phyloP scores from a whole-genome alignment of 306 rosid species.

The Pterocarpus santalinus region DNA sequence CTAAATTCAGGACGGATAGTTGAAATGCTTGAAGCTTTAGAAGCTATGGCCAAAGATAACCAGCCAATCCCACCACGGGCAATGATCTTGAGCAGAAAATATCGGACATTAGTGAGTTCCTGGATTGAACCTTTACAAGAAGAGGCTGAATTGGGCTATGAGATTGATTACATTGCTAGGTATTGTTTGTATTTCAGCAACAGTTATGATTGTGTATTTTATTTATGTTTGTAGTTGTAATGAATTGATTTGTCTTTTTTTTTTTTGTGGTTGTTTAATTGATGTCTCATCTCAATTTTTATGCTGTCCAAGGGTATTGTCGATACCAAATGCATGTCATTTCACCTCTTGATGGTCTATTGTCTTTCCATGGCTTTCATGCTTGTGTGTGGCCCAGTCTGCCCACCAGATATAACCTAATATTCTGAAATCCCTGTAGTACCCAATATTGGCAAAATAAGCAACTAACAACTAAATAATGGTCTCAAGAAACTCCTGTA shows the following conservation, averaged over 20 bases:
- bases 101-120: slow-evolving; percentile 92
- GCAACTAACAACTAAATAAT: slow-evolving; percentile 5
- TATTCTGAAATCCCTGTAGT: slow-evolving; percentile 32
- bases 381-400: slow-evolving; percentile 14
- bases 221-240: neutral
- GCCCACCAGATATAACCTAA: slow-evolving; percentile 19
- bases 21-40: slow-evolving; percentile 90
- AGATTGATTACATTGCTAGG: slow-evolving; percentile 97
- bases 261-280: neutral
- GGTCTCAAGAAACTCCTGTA: slow-evolving; percentile 34
- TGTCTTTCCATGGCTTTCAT: slow-evolving; percentile 36
- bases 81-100: slow-evolving; percentile 95
- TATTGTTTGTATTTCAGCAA: slow-evolving; percentile 48
- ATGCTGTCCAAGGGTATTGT: slow-evolving; percentile 9
- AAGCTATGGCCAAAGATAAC: slow-evolving; percentile 81
- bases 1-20: slow-evolving; percentile 79
- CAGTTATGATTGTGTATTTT: neutral
- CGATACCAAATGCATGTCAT: slow-evolving; percentile 12
- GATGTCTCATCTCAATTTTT: neutral
- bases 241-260: neutral
- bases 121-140: slow-evolving; percentile 99
- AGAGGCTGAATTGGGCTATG: slow-evolving; percentile 97
- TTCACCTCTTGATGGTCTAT: slow-evolving; percentile 29
- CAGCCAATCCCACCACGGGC: slow-evolving; percentile 88
- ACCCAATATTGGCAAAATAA: slow-evolving; percentile 16